Conservation (phyloP, 2,329 filamentous ascomycete species). For the Drechslerella coelobrocha region DNA sequence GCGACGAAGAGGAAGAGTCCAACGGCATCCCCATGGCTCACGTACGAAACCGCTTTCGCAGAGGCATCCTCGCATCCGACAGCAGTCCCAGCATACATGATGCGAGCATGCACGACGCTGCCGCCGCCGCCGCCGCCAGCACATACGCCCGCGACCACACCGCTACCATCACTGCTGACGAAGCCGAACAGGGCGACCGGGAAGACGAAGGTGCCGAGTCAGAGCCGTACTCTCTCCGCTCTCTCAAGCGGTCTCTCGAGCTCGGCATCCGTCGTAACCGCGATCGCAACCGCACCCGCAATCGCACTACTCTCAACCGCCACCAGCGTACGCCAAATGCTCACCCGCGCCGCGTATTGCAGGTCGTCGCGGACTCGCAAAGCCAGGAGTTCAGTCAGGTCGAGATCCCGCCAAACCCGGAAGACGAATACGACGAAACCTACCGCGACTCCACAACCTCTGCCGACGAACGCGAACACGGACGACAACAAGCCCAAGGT, state of each 20-base stretch:
- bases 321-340: neutral
- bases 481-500: neutral
- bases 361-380: constrained; percentile 18
- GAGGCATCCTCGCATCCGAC: too few species aligned
- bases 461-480: neutral
- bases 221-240: neutral
- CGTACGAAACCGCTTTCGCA: too few species aligned
- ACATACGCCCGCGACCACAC: too few species aligned
- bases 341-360: neutral
- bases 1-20: neutral
- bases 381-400: constrained; percentile 21
- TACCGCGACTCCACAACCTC: constrained; percentile 20
- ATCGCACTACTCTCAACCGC: neutral
- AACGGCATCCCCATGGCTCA: neutral
- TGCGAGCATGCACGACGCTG: too few species aligned
- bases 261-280: neutral
- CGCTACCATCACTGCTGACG: too few species aligned
- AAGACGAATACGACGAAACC: constrained; percentile 28
- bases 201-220: neutral
- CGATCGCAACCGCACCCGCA: neutral
- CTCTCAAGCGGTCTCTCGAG: neutral
- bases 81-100: too few species aligned
- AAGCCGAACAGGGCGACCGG: neutral
- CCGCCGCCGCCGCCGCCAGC: too few species aligned
- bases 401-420: constrained; percentile 18